Evolutionary conservation across 345 rosid species (phyloP).

Genomic region (Eucalyptus urophylla): DNA sequence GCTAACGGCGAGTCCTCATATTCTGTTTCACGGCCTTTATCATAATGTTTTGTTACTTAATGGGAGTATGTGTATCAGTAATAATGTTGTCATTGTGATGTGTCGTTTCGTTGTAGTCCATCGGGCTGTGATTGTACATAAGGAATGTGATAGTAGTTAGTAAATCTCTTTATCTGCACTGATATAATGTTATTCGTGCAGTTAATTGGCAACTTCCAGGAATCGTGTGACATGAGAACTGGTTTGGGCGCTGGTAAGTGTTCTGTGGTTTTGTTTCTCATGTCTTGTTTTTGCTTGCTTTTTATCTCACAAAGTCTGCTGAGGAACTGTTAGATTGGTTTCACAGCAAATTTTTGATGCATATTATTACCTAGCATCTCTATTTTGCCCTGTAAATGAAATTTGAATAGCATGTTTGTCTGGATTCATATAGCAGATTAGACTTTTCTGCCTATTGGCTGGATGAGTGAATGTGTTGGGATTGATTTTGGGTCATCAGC

Average conservation of each 20-base stretch:
- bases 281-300: neutral
- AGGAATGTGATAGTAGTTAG: neutral
- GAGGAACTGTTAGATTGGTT: neutral
- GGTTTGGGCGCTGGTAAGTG: constrained; percentile 87
- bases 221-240: constrained; percentile 61
- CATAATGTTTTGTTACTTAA: neutral
- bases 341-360: neutral
- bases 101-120: neutral
- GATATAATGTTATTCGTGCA: constrained; percentile 16
- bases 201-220: constrained; percentile 89
- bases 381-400: neutral
- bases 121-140: neutral
- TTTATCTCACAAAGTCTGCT: neutral
- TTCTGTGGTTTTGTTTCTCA: neutral
- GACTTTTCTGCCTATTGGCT: neutral
- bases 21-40: neutral
- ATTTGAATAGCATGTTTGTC: neutral
- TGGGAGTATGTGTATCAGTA: neutral
- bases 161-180: neutral
- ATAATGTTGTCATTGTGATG: neutral
- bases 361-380: neutral
- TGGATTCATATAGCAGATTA: neutral
- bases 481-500: neutral
- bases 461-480: neutral
- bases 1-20: constrained; percentile 39